Conservation (phyloP, 768 basidiomycete species). For the Russula sp. region DNA sequence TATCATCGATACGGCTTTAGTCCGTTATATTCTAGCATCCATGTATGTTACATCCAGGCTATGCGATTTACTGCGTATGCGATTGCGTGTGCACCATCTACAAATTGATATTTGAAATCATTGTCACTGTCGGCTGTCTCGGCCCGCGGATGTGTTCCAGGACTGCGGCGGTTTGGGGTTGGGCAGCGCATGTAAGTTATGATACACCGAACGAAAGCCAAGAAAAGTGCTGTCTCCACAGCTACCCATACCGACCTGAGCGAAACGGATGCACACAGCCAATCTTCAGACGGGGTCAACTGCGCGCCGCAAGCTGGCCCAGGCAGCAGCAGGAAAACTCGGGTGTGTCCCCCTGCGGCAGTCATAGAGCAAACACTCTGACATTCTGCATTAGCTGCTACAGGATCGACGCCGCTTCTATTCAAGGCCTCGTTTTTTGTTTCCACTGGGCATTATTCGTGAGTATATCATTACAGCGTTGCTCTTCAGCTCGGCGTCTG, state of each 20-base stretch:
- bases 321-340: constrained; percentile 25
- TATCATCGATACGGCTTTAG: constrained; percentile 13
- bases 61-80: constrained; percentile 9
- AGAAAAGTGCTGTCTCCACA: background rate
- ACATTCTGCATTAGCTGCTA: background rate
- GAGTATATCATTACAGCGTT: constrained; percentile 25
- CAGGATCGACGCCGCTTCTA: constrained; percentile 17
- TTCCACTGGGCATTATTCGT: constrained; percentile 62
- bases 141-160: background rate
- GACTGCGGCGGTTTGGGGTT: background rate
- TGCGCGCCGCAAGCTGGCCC: constrained; percentile 23
- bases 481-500: background rate
- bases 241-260: constrained; percentile 23
- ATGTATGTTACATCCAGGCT: constrained; percentile 18
- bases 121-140: background rate
- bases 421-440: constrained; percentile 48
- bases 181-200: constrained; percentile 20
- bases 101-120: no score
- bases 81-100: no score
- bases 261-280: constrained; percentile 24
- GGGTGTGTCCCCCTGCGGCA: constrained; percentile 22
- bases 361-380: no score
- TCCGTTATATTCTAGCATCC: constrained; percentile 7
- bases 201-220: constrained; percentile 29
- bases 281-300: constrained; percentile 25